Evolutionary conservation across 2,329 filamentous ascomycete genomes (phyloP).

Genomic region (Alternaria conjuncta): DNA sequence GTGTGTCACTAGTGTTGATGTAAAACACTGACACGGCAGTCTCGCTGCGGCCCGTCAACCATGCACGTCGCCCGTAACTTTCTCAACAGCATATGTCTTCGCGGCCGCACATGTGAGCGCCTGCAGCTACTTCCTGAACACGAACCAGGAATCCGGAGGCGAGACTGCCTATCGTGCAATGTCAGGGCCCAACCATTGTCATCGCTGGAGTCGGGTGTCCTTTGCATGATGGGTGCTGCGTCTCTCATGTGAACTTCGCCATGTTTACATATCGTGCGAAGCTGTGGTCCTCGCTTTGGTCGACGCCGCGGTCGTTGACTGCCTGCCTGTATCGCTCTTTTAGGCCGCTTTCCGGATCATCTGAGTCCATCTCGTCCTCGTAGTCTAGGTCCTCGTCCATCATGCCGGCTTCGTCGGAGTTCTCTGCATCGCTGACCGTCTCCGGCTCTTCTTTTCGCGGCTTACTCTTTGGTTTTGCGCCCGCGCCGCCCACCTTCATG

Average conservation of each 20-base stretch:
- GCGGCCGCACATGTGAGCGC: constrained; percentile 8
- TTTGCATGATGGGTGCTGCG: constrained; percentile 2
- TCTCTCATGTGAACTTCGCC: constrained; percentile 43
- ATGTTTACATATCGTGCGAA: constrained; percentile 58
- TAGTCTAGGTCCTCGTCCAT: constrained; percentile 60
- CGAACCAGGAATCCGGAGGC: constrained; percentile 17
- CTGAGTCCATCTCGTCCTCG: constrained; percentile 63
- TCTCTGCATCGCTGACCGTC: constrained; percentile 59
- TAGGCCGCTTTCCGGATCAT: constrained; percentile 67
- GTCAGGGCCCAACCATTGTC: background rate
- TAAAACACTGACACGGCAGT: constrained; percentile 11
- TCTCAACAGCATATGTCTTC: constrained; percentile 6
- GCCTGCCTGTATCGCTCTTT: constrained; percentile 79
- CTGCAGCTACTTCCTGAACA: constrained; percentile 18
- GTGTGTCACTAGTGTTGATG: background rate
- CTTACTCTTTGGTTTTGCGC: constrained; percentile 42
- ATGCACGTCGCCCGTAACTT: constrained; percentile 4
- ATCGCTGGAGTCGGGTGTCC: constrained; percentile 9
- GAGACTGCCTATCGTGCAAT: constrained; percentile 7
- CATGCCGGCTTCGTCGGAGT: constrained; percentile 60
- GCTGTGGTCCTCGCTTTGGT: constrained; percentile 57
- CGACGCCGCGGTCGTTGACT: constrained; percentile 59
- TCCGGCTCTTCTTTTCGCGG: constrained; percentile 54
- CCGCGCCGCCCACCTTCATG: constrained; percentile 67
- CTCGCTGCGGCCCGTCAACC: constrained; percentile 5